These are phyloP conservation scores for Strobilomyces confusus DNA, from an alignment of 768 basidiomycete genomes.

Conservation along the genomic window DNA sequence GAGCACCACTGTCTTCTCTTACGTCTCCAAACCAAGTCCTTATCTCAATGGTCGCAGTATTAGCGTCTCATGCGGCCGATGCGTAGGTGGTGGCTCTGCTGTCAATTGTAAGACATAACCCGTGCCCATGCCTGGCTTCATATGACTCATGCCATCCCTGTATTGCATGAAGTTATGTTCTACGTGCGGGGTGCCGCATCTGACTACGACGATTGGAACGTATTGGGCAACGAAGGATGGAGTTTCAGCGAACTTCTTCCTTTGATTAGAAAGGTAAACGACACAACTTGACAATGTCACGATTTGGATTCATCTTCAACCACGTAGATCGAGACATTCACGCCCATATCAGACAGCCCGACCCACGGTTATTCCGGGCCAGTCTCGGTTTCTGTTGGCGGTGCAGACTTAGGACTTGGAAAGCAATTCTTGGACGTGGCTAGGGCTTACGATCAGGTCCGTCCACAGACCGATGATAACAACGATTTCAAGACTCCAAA, in stretches of 20 bases:
- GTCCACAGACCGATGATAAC: conserved; percentile 41
- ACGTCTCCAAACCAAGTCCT: conserved; percentile 36
- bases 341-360: conserved; percentile 25
- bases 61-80: conserved; percentile 45
- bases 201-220: conserved; percentile 60
- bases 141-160: neutral
- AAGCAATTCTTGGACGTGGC: conserved; percentile 50
- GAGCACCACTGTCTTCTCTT: conserved; percentile 42
- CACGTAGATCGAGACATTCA: conserved; percentile 42
- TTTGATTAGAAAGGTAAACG: conserved; percentile 50
- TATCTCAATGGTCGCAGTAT: conserved; percentile 43
- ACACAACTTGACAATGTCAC: neutral
- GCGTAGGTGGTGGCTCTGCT: conserved; percentile 59
- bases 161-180: conserved; percentile 33
- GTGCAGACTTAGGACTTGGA: conserved; percentile 14
- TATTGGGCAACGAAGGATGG: conserved; percentile 56
- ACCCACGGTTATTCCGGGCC: conserved; percentile 38
- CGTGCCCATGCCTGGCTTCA: neutral
- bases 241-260: conserved; percentile 54
- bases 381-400: conserved; percentile 19
- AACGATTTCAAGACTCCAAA: conserved; percentile 39
- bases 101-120: conserved; percentile 47
- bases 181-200: conserved; percentile 57
- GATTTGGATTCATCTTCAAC: conserved; percentile 33
- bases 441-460: conserved; percentile 43